Evolutionary conservation across 176 grass and related monocot genomes (phyloP).

Genomic region (Triticum timopheevii): DNA sequence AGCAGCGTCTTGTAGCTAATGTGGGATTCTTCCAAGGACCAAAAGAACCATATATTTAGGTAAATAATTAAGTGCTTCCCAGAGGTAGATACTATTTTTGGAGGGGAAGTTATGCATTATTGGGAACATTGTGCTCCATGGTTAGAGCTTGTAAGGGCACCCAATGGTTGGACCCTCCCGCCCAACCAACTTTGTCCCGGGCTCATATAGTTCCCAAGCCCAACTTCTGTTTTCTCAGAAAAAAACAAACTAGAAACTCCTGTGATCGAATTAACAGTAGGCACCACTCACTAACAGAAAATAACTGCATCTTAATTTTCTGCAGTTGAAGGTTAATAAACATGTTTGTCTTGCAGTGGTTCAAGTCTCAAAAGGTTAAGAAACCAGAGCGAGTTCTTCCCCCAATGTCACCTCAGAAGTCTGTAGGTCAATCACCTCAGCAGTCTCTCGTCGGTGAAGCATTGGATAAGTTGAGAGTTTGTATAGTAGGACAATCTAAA

Average conservation of each 20-base stretch:
- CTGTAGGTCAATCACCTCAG: constrained; percentile 41
- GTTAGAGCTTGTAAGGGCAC: constrained; percentile 19
- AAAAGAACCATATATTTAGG: neutral
- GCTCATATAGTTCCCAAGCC: neutral
- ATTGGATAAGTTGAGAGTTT: constrained; percentile 77
- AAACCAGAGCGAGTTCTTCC: constrained; percentile 80
- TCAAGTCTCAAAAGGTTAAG: constrained; percentile 85
- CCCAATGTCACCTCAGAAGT: constrained; percentile 67
- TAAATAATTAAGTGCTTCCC: neutral
- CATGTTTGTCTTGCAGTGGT: constrained; percentile 77
- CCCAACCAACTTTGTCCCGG: neutral
- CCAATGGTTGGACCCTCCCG: neutral
- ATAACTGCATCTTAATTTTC: neutral
- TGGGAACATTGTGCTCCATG: constrained; percentile 5
- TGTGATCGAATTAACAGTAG: neutral
- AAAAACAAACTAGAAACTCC: neutral
- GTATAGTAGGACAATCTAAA: constrained; percentile 66
- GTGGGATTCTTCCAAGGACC: neutral
- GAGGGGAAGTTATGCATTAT: neutral
- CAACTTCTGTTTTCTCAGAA: neutral
- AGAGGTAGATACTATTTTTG: neutral
- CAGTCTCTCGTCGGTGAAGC: constrained; percentile 45
- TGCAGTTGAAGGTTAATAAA: constrained; percentile 11
- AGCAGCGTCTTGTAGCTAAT: neutral
- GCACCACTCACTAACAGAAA: neutral